Percentiles rank a stretch among this genome's conserved stretches.
phyloP scores from a whole-genome alignment of 2,329 filamentous ascomycete species.

The Coniochaeta sp. region DNA sequence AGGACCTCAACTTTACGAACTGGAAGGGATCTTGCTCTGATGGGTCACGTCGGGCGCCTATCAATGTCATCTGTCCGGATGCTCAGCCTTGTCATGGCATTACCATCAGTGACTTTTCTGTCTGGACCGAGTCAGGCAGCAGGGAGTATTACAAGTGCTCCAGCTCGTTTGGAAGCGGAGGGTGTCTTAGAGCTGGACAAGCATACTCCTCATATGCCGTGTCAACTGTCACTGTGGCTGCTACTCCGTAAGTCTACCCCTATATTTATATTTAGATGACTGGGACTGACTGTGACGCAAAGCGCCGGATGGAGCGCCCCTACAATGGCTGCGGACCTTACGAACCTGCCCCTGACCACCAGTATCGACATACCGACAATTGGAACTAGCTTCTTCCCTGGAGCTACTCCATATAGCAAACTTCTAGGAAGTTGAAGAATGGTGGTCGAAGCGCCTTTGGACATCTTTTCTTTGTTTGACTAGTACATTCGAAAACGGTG shows the following conservation, averaged over 20 bases:
- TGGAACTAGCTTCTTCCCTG: conserved; percentile 13
- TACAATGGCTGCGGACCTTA: conserved; percentile 13
- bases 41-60: conserved; percentile 40
- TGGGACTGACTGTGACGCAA: not conserved
- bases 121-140: conserved; percentile 14
- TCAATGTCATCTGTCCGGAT: conserved; percentile 31
- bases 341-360: conserved; percentile 8
- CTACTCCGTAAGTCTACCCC: conserved; percentile 4
- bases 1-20: conserved; percentile 43
- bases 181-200: conserved; percentile 7
- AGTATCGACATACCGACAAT: conserved; percentile 12
- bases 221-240: conserved; percentile 4
- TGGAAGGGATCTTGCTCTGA: conserved; percentile 47
- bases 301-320: conserved; percentile 5
- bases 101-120: conserved; percentile 10
- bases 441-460: not conserved
- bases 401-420: conserved; percentile 10
- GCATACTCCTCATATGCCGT: conserved; percentile 4
- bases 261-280: not conserved
- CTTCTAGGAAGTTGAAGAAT: conserved; percentile 2
- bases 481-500: not conserved
- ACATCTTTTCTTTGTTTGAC: not conserved
- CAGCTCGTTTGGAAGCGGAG: conserved; percentile 13
- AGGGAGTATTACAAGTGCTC: conserved; percentile 9
- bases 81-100: conserved; percentile 11